Conservation (phyloP, 257 asterid species). For the Anisodus tanguticus region DNA sequence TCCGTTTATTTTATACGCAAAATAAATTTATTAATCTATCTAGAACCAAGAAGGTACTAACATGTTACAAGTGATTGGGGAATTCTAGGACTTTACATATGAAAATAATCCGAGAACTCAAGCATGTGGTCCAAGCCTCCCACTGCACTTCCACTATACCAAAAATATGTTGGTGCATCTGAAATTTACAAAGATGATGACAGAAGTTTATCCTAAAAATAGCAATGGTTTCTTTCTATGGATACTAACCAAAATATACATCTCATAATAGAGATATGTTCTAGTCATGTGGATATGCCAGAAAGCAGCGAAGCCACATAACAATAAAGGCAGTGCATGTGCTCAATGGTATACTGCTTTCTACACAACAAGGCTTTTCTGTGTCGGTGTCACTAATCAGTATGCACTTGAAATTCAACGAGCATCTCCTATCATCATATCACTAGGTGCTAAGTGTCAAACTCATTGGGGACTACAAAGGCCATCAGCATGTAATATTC, state of each 20-base stretch:
- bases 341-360: not conserved
- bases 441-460: conserved; percentile 8
- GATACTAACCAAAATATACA: not conserved
- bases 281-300: conserved; percentile 12
- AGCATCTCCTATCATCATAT: conserved; percentile 3
- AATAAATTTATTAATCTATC: not conserved
- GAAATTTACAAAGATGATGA: not conserved
- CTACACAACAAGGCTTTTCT: not conserved
- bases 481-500: conserved; percentile 3
- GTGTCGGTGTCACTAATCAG: not conserved
- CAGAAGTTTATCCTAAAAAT: not conserved
- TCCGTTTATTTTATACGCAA: too few species aligned
- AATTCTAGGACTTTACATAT: not conserved
- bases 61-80: not conserved
- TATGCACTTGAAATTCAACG: not conserved
- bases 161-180: not conserved
- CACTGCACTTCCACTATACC: not conserved
- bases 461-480: conserved; percentile 3
- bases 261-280: not conserved
- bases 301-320: not conserved
- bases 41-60: not conserved
- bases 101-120: not conserved
- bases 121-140: not conserved
- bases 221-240: conserved; percentile 3
- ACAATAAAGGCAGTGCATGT: not conserved